These are phyloP conservation scores for Hypoxylon sp. DNA, from an alignment of 2,329 filamentous ascomycete species.

Conservation along the genomic window DNA sequence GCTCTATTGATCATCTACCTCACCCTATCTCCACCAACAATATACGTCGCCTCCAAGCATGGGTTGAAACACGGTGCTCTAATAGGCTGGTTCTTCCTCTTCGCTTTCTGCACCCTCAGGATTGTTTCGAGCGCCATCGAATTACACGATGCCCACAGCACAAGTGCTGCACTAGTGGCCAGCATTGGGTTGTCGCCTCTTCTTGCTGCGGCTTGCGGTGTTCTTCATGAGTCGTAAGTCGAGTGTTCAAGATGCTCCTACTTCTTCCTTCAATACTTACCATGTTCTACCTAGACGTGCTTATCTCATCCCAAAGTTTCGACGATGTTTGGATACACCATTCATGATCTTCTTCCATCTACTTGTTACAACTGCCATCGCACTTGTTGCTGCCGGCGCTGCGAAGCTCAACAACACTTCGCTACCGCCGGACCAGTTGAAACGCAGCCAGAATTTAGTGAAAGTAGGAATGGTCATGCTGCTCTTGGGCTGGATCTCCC, in stretches of 20 bases:
- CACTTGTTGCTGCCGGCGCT: conserved; percentile 45
- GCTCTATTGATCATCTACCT: conserved; percentile 54
- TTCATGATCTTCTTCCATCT: conserved; percentile 44
- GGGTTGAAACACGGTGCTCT: conserved; percentile 53
- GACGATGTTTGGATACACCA: conserved; percentile 25
- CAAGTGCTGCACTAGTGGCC: conserved; percentile 52
- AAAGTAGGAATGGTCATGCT: conserved; percentile 45
- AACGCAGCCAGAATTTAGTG: conserved; percentile 30
- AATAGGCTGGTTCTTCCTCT: conserved; percentile 56
- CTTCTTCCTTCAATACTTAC: conserved; percentile 1
- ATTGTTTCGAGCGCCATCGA: conserved; percentile 53
- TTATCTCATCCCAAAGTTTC: conserved; percentile 36
- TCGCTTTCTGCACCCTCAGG: conserved; percentile 54
- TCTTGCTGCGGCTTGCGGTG: conserved; percentile 48
- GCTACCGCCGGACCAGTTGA: conserved; percentile 27
- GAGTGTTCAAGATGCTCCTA: not conserved
- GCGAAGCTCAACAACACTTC: conserved; percentile 31
- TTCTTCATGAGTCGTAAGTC: conserved; percentile 55
- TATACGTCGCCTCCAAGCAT: conserved; percentile 50
- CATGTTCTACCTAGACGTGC: conserved; percentile 30
- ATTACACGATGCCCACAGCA: conserved; percentile 43
- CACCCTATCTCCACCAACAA: conserved; percentile 48
- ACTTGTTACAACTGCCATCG: conserved; percentile 44
- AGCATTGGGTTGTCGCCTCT: conserved; percentile 57
- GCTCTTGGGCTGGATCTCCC: conserved; percentile 41